Base-by-base conservation (phyloP, 2,329 filamentous ascomycete species). In the Clarireedia paspali region DNA sequence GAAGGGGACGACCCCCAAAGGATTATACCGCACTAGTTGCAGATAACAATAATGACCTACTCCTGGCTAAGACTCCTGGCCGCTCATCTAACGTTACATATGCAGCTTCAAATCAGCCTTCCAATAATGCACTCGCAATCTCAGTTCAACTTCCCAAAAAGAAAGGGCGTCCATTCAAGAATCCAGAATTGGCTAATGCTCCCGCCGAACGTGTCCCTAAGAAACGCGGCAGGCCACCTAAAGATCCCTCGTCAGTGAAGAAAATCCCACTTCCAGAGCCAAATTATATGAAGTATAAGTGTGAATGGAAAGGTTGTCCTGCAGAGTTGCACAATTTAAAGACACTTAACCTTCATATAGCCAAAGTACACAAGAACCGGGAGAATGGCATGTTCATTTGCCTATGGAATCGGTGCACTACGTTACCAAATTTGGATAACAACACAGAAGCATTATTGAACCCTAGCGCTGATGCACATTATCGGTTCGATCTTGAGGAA, bases 321-420 rank as follows among this genome's bases (percentile, higher is more conserved):
- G 82, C 82, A 3, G 79, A 84, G 68, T 71, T 86, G 47, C 81
- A 84, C 50, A 86, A 86, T 63, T 68, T 84, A 56, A 78, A 79
- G 12, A 85, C 81, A 9, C 67, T 86, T 42, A 73, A 77, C 24
- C 72, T 70, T 55, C 83, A 86, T 60, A 68, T 85, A 14, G 64
- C 69, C 17, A 62, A 74, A 14, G 73, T 83, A 2, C 83, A 86
- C 64, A 71, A 55, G 4, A 61, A 61, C 34, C 52, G 48, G 46
- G 17, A 61, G 30, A 12, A 56, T 62, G 39, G 76, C 72, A 52
- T 66, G 62, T 47, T 52, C 34, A 9, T 30, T 24, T 69, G 68
- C 50, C 50, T 59, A 40, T 80, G 76, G 75, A 67, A 67, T 5
- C 69, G 66, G 20, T 81, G 77, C 60, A 67, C 63, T 20, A 17